Base-by-base conservation (phyloP, 1,139 yeast species). In the Kodamaea alishanica region DNA sequence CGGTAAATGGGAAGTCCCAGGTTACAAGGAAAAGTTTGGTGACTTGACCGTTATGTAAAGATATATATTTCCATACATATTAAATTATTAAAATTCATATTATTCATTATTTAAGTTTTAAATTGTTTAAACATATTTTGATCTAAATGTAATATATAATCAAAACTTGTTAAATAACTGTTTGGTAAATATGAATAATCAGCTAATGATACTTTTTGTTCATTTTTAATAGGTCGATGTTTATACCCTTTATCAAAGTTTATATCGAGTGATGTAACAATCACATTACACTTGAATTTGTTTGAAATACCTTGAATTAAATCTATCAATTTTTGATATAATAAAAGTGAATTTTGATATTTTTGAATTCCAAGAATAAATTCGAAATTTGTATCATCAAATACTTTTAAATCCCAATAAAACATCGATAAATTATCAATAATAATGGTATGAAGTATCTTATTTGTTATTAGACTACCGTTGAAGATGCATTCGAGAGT, bases 1-100 rank as follows among this genome's bases (percentile, higher is more conserved):
- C 78, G 96, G 96, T 70, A 86, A 87, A 75, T 90, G 96, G 95
- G 89, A 87, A 61, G 95, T 90, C 55, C 97, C 98, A 57, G 96
- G 96, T 57, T 92, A 92, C 82, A 84, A 85, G 73, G 97, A 90
- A 70, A 90, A 88, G 80, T 90, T 89, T 68, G 97, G 97, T 67
- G 88, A 86, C 68, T 80, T 89, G 73, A 86, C 92, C 60, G 88
- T 87, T 67, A 89, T 90, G 97, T 90, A 79, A 71, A 59, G 43
- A 41, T 42, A 28, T 22, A 40, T 26, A 33, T 30, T 28, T 30
- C 29, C 23, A 29, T 25, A 37, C 23, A 34, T n/a, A 15, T 15
- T 15, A 15, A 15, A 15, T 15, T 15, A 15, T 15, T 15, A 15
- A 15, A 15, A 15, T 32, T 12, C 30, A 10, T 25, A 15, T 15